Base-by-base conservation (phyloP, 345 rosid species). In the Raphanus raphanistrum region DNA sequence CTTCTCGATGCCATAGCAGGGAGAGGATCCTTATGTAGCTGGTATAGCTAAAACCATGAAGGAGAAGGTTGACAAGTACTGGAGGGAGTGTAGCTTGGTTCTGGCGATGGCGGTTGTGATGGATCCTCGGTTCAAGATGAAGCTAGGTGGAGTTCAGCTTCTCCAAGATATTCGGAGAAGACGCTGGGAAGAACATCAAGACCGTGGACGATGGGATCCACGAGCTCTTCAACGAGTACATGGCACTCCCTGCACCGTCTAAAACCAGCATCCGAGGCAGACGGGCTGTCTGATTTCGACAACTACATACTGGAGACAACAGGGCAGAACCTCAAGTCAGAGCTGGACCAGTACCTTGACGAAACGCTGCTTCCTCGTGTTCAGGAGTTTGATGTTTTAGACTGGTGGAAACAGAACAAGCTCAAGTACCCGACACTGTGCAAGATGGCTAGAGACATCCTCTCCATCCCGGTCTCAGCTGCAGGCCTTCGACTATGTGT, bases 111-210 rank as follows among this genome's bases (percentile, higher is more conserved):
- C 97, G 4, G 94, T 92, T 5, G 91, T 89, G 73, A 89, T 94
- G 98, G 98, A 94, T 84, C 98, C 98, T n/a, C 88, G 95, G 62
- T 94, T 92, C 85, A 94, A 90, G 83, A 85, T 92, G 97, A 94
- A 92, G 85, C 93, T 94, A 15, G 93, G 93, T 94, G 4, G 97
- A 94, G 84, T 94, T 94, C 83, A 92, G 97, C 77, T 94, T 94
- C 85, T 76, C 92, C 2, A 94, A 92, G 80, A 77, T 94, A 61
- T 94, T 76, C 3, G 97, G 97, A 57, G 94, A 90, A 41, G 97
- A 92, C 57, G 90, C 96, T 10, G 89, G 83, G 1, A 71, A 65
- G 8, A 80, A 88, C 64, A 82, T 86, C 79, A 94, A 90, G 83
- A 80, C 85, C 1, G 97, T 94, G 65, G 91, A 92, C 67, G 92